A percentile compares a stretch with the other conserved stretches of the same genome.
phyloP scores from a whole-genome alignment of 2,329 filamentous ascomycete species.

The Penicillium sp. region DNA sequence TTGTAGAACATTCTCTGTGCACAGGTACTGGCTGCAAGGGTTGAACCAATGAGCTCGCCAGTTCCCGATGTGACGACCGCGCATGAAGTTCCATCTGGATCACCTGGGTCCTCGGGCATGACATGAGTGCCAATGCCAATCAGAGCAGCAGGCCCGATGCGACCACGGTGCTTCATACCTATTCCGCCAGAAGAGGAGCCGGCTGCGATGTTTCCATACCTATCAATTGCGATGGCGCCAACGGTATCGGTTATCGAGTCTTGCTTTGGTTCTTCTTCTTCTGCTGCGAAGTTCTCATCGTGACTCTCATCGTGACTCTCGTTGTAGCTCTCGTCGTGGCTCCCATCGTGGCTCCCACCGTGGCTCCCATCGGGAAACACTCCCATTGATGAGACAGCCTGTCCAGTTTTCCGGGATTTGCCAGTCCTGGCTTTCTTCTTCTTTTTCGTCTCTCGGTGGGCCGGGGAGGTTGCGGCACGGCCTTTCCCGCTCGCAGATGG shows the following conservation, averaged over 20 bases:
- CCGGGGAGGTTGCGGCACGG: neutral
- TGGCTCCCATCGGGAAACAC: neutral
- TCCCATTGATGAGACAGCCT: neutral
- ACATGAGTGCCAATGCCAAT: slow-evolving; percentile 90
- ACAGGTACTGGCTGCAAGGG: slow-evolving; percentile 83
- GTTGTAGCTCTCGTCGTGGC: neutral
- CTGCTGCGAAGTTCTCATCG: neutral
- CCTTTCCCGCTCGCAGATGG: neutral
- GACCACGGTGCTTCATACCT: slow-evolving; percentile 94
- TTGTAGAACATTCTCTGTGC: slow-evolving; percentile 79
- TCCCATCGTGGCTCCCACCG: neutral
- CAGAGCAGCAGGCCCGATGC: slow-evolving; percentile 87
- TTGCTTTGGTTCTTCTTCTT: slow-evolving; percentile 1
- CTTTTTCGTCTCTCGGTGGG: neutral
- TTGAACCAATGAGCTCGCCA: slow-evolving; percentile 96
- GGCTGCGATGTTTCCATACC: slow-evolving; percentile 82
- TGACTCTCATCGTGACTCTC: too few species aligned
- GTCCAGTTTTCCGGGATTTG: neutral
- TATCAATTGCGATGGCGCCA: slow-evolving; percentile 90
- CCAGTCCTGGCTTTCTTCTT: neutral
- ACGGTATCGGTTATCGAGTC: slow-evolving; percentile 89
- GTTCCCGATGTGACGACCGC: slow-evolving; percentile 91
- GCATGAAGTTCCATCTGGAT: slow-evolving; percentile 69
- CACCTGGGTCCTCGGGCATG: slow-evolving; percentile 72
- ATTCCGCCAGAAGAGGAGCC: slow-evolving; percentile 97